Percentiles rank a stretch among this genome's conserved stretches.
Conservation (phyloP, 768 basidiomycete species). For the Lactifluus rugatus region DNA sequence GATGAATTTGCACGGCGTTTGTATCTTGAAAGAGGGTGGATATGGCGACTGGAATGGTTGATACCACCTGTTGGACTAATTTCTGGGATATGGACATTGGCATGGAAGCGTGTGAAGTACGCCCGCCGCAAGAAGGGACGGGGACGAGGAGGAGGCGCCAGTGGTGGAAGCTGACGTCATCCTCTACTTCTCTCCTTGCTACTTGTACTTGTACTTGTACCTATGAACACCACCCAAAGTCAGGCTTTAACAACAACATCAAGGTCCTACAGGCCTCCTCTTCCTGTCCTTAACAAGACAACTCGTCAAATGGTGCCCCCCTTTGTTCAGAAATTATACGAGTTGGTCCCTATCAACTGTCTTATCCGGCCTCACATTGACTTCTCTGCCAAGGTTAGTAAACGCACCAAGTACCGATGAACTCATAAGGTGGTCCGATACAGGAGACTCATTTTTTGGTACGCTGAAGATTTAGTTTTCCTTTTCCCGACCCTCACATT, state of each 20-base stretch:
- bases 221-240: too few relatives aligned
- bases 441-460: conserved; percentile 92
- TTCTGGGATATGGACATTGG: conserved; percentile 35
- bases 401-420: conserved; percentile 74
- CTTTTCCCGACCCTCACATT: conserved; percentile 7
- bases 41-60: conserved; percentile 55
- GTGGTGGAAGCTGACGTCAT: too few relatives aligned
- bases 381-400: conserved; percentile 64
- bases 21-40: conserved; percentile 39
- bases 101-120: conserved; percentile 28
- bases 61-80: conserved; percentile 44
- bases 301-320: conserved; percentile 55
- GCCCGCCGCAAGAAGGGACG: background rate
- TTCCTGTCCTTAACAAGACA: conserved; percentile 36
- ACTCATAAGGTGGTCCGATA: conserved; percentile 86
- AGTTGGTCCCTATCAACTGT: conserved; percentile 41
- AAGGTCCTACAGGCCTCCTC: conserved; percentile 32
- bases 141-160: background rate
- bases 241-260: conserved; percentile 21
- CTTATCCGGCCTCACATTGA: conserved; percentile 8
- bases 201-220: too few relatives aligned
- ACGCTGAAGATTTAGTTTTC: conserved; percentile 7
- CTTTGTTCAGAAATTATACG: conserved; percentile 88
- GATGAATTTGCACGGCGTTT: conserved; percentile 36
- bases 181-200: too few relatives aligned